Evolutionary conservation across 148 eudicot genomes (phyloP).

Genomic region (Silene latifolia): DNA sequence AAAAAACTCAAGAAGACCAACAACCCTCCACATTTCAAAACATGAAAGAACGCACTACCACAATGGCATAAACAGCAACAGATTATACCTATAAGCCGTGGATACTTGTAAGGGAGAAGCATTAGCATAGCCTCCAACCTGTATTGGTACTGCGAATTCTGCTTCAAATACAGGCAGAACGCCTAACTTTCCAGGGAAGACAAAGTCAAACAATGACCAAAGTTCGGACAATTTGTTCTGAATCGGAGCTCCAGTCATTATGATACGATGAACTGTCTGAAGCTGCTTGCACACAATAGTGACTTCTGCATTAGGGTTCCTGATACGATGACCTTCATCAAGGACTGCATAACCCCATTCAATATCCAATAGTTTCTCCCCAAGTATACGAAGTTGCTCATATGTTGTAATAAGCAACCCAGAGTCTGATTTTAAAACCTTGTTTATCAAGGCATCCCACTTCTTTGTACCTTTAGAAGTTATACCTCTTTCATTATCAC

Average conservation of each 20-base stretch:
- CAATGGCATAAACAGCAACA: not conserved
- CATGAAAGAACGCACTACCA: not conserved
- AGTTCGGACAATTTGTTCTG: conserved; percentile 90
- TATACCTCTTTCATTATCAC: conserved; percentile 42
- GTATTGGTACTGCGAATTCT: conserved; percentile 91
- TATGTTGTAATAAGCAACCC: conserved; percentile 93
- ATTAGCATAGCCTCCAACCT: conserved; percentile 99
- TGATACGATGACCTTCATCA: conserved; percentile 96
- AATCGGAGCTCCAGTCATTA: conserved; percentile 98
- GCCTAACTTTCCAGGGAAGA: conserved; percentile 99
- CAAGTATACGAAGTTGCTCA: conserved; percentile 87
- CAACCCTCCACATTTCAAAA: not conserved
- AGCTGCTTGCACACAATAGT: conserved; percentile 96
- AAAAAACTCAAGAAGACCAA: not conserved
- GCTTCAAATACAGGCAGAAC: conserved; percentile 97
- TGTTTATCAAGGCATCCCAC: conserved; percentile 82
- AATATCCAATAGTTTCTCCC: conserved; percentile 72
- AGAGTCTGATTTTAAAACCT: conserved; percentile 65
- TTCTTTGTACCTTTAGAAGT: conserved; percentile 42
- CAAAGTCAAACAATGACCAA: conserved; percentile 98
- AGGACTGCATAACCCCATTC: conserved; percentile 98
- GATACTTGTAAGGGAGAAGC: conserved; percentile 97
- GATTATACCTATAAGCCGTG: conserved; percentile 84
- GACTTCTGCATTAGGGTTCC: conserved; percentile 95
- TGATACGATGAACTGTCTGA: conserved; percentile 96